Base-by-base conservation (phyloP, 1,139 yeast species). In the Pichia sp. region DNA sequence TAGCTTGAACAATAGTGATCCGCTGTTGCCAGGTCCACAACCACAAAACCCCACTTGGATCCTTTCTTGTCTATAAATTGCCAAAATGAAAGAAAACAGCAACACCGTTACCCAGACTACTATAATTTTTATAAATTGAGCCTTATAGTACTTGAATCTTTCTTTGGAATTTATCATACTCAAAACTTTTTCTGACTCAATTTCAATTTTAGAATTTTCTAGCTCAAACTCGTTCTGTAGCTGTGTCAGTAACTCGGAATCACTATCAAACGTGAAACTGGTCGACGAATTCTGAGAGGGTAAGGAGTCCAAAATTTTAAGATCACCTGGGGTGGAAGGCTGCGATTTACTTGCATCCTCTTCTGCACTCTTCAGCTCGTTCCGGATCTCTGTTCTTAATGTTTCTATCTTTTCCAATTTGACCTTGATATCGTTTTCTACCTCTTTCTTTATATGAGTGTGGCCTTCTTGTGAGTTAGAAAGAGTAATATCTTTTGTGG, bases 11-110 rank as follows among this genome's bases (percentile, higher is more conserved):
- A 50, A 50, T 31, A 11, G 31, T 19, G 51, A 36, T 4, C 41
- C 41, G 19, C 43, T 34, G 7, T 30, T 38, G 43, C 54, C 62
- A 13, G 80, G 71, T 63, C 84, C 87, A 42, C 76, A 73, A 0
- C 90, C 92, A 72, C 95, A 87, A 66, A 80, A 87, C 0, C 95
- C 95, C 54, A 84, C 74, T 36, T 76, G 67, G 19, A 78, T 69
- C 42, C 80, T 75, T 63, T 85, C 88, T 56, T 83, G 85, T 53
- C 86, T 71, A 62, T 81, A 66, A 23, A 60, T 45, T 50, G 79
- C 73, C 36, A 63, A 53, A 0, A 54, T 11, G 38, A 58, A 54
- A 5, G 72, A 54, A 6, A 67, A 42, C 3, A 70, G 53, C 1
- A 64, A n/a, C 52, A 51, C 57, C 41, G 50, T 53, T 1, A 57